Percentiles rank a stretch among this genome's conserved stretches.
Conservation (phyloP, 2,329 filamentous ascomycete species). For the Penicillium expansum region DNA sequence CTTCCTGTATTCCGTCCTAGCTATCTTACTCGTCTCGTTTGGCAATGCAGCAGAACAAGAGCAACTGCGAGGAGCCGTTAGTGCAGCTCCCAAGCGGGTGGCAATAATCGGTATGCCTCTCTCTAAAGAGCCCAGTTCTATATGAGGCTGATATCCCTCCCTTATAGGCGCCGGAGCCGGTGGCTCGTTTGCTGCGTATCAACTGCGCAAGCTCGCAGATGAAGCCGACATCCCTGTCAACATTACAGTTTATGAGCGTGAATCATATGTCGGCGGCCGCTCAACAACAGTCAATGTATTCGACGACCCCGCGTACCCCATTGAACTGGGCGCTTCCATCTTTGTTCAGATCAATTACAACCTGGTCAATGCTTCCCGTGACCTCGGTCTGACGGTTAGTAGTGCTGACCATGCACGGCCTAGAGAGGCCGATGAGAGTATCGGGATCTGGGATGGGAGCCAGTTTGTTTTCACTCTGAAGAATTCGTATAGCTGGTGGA, state of each 20-base stretch:
- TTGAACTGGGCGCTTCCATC: conserved; percentile 89
- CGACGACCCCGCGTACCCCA: conserved; percentile 61
- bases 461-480: conserved; percentile 67
- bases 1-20: conserved; percentile 11
- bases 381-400: conserved; percentile 66
- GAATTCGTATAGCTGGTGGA: conserved; percentile 70
- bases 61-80: conserved; percentile 17
- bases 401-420: conserved; percentile 50
- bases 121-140: background rate
- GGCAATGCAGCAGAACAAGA: conserved; percentile 26
- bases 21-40: conserved; percentile 16
- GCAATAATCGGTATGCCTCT: conserved; percentile 35
- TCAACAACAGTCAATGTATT: conserved; percentile 80
- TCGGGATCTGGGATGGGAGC: conserved; percentile 83
- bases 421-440: conserved; percentile 47
- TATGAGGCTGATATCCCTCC: background rate
- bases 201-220: conserved; percentile 69
- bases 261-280: conserved; percentile 74
- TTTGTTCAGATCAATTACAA: conserved; percentile 85
- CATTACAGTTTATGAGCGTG: conserved; percentile 85
- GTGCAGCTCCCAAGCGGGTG: conserved; percentile 29
- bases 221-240: conserved; percentile 62
- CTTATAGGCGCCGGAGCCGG: conserved; percentile 77
- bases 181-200: conserved; percentile 82
- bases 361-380: conserved; percentile 67